Evolutionary conservation across 2,329 filamentous ascomycete species (phyloP), one percentile per base, ranked within the genome.

Genomic region (Raffaelea albimanens): DNA sequence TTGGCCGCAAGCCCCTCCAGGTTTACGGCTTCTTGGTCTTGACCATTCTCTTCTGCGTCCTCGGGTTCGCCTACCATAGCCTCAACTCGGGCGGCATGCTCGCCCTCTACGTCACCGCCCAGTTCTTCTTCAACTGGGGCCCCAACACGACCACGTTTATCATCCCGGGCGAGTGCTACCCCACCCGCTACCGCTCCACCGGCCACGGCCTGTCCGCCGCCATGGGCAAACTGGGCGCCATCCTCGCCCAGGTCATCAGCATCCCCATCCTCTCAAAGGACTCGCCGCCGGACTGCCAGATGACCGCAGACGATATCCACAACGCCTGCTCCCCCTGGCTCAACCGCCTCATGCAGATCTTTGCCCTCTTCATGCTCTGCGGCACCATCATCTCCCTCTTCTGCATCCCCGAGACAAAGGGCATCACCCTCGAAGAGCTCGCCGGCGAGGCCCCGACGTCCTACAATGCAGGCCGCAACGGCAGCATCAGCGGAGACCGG

Each of bases 1-100:
- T 90, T 16, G 87, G 87, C 10, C 83, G 87, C 50, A 90, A 87
- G 63, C 75, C 85, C 1, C 82, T 93, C 22, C 87, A 87, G 61
- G 62, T 85, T 2, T 59, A 73, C 40, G 80, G 80, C 16, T 85
- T 84, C 60, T 55, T 70, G 2, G 58, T 83, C 16, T 67, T 85
- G 4, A 83, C 79, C 2, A 65, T 78, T 40, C 60, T 83, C 11
- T 85, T 84, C 58, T 71, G 71, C 56, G 59, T 82, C 36, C 72
- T 85, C 46, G 82, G 82, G 2, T 83, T 83, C 56, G 69, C 68
- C 19, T 78, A 78, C 52, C 54, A 76, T 51, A 62, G 62, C 14
- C 65, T 82, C 11, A 61, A 62, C 50, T 62, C 72, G 48, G 59
- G 63, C 0, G 65, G 72, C 2, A 66, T 83, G 10, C 69, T 85